These are phyloP conservation scores for Trichosporon ovoides DNA, from an alignment of 1,284 basidiomycete species.

Conservation along the genomic window DNA sequence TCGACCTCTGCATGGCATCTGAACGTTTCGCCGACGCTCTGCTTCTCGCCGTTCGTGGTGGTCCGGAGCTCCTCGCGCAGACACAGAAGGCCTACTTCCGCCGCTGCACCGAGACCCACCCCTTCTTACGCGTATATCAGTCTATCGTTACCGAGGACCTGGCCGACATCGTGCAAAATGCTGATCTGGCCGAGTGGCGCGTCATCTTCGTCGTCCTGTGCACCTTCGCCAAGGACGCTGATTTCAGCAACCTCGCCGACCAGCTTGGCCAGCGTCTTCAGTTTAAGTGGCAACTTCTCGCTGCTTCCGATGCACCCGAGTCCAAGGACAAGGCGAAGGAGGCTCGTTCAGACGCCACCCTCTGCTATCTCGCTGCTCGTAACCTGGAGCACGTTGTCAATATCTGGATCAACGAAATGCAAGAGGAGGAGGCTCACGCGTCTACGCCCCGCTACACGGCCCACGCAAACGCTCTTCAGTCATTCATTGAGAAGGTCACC, in stretches of 20 bases:
- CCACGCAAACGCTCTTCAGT: slow-evolving; percentile 83
- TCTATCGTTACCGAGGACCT: slow-evolving; percentile 91
- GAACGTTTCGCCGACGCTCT: slow-evolving; percentile 93
- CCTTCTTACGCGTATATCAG: slow-evolving; percentile 92
- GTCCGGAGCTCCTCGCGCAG: slow-evolving; percentile 76
- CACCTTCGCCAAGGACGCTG: slow-evolving; percentile 81
- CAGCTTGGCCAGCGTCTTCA: slow-evolving; percentile 88
- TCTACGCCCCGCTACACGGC: slow-evolving; percentile 65
- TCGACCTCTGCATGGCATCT: slow-evolving; percentile 81
- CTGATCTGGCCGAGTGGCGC: slow-evolving; percentile 89
- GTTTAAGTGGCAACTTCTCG: slow-evolving; percentile 64
- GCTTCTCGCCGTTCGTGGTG: slow-evolving; percentile 85
- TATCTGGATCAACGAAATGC: slow-evolving; percentile 90
- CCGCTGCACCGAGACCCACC: slow-evolving; percentile 65
- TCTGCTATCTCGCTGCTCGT: slow-evolving; percentile 87
- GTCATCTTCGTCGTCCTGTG: slow-evolving; percentile 96
- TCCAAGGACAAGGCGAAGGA: slow-evolving; percentile 53
- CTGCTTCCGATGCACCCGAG: slow-evolving; percentile 53
- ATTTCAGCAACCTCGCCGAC: slow-evolving; percentile 81
- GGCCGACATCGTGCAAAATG: slow-evolving; percentile 89
- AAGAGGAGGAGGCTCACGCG: slow-evolving; percentile 67
- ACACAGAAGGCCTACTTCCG: slow-evolving; percentile 95
- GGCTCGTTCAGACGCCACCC: slow-evolving; percentile 80
- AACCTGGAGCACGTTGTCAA: slow-evolving; percentile 81
- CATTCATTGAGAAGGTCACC: slow-evolving; percentile 93